Percentiles rank a stretch among this genome's conserved stretches.
phyloP scores from a whole-genome alignment of 345 rosid genomes.

The Camelina sativa region DNA sequence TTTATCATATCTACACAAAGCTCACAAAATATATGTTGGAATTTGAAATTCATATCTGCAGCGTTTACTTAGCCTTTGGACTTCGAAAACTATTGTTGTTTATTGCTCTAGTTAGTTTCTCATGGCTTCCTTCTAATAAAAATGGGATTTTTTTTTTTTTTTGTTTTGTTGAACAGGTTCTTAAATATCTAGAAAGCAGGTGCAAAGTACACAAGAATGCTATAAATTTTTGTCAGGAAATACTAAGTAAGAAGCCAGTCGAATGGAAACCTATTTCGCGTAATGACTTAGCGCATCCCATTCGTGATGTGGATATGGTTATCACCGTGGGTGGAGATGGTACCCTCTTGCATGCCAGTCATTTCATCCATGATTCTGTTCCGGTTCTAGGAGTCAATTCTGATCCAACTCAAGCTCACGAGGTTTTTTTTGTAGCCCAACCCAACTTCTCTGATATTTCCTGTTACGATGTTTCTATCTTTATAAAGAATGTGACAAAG shows the following conservation, averaged over 20 bases:
- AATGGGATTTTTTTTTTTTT: no score
- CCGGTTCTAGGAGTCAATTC: slow-evolving; percentile 91
- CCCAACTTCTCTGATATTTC: not conserved
- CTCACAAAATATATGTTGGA: not conserved
- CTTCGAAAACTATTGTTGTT: not conserved
- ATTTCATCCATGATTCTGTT: slow-evolving; percentile 73
- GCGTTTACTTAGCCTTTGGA: slow-evolving; percentile 4
- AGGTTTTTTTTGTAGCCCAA: slow-evolving; percentile 49
- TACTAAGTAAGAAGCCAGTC: slow-evolving; percentile 64
- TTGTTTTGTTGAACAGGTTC: slow-evolving; percentile 46
- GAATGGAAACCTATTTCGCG: slow-evolving; percentile 74
- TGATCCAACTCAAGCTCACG: slow-evolving; percentile 81
- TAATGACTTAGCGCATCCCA: slow-evolving; percentile 53
- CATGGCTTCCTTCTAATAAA: not conserved
- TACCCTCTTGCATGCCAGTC: slow-evolving; percentile 92
- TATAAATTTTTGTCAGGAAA: slow-evolving; percentile 65
- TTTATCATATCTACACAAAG: not conserved
- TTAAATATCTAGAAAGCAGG: slow-evolving; percentile 70
- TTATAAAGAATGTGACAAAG: not conserved
- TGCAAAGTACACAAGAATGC: slow-evolving; percentile 72
- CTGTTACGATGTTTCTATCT: not conserved
- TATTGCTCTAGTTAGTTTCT: not conserved
- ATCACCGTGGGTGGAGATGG: slow-evolving; percentile 96
- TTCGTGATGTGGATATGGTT: slow-evolving; percentile 77
- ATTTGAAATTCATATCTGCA: not conserved